These are phyloP conservation scores for Tolypocladium inflatum DNA, from an alignment of 2,329 filamentous ascomycete genomes.

Conservation along the genomic window DNA sequence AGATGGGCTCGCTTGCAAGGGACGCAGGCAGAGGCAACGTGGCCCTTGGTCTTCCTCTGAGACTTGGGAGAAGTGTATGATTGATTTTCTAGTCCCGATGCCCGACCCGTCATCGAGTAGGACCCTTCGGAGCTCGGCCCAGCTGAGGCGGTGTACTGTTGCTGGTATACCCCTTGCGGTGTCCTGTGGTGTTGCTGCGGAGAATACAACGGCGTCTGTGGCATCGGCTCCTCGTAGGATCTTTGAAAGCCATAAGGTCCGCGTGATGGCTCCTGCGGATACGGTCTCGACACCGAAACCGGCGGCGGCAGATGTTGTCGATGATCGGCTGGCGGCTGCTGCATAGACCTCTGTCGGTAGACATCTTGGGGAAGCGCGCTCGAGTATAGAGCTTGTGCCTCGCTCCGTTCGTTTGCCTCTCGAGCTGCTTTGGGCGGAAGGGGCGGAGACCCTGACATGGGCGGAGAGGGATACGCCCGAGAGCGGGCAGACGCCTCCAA, in stretches of 20 bases:
- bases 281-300: slow-evolving; percentile 14
- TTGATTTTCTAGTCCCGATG: slow-evolving; percentile 32
- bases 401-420: slow-evolving; percentile 46
- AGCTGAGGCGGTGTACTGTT: slow-evolving; percentile 11
- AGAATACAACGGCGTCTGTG: slow-evolving; percentile 14
- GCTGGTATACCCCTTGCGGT: slow-evolving; percentile 3
- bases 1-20: slow-evolving; percentile 81
- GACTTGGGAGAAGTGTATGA: slow-evolving; percentile 48
- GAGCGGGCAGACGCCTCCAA: slow-evolving; percentile 44
- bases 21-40: slow-evolving; percentile 77
- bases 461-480: slow-evolving; percentile 60
- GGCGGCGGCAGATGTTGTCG: slow-evolving; percentile 15
- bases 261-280: slow-evolving; percentile 15
- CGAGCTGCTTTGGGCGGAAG: slow-evolving; percentile 48
- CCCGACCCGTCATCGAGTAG: slow-evolving; percentile 18
- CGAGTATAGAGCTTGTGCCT: slow-evolving; percentile 32
- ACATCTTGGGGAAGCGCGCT: slow-evolving; percentile 36
- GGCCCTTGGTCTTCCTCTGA: slow-evolving; percentile 63
- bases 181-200: slow-evolving; percentile 9
- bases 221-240: slow-evolving; percentile 10
- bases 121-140: slow-evolving; percentile 7
- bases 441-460: slow-evolving; percentile 63
- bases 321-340: slow-evolving; percentile 12
- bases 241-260: slow-evolving; percentile 15
- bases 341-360: slow-evolving; percentile 31